Evolutionary conservation across 2,329 filamentous ascomycete species (phyloP), one percentile per base, ranked within the genome.

Genomic region (Neurospora sp.): DNA sequence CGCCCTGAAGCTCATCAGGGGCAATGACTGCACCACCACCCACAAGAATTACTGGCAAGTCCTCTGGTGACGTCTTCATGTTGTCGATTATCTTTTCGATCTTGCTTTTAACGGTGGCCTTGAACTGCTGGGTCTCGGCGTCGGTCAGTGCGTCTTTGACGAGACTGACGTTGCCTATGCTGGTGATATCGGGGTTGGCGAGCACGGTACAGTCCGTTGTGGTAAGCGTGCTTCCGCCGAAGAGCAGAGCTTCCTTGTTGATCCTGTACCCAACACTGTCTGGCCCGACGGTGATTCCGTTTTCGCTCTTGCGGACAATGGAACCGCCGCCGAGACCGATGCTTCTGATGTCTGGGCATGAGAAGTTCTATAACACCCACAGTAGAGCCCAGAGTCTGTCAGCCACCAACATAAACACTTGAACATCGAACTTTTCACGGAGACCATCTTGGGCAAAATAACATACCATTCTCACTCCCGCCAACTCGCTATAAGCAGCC

Each of bases 251-350:
- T 67, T 89, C 84, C 66, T 84, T 79, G 0, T 82, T 80, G 3
- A 90, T 79, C 71, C 84, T 83, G 69, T 88, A 85, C 2, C 86
- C 88, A 4, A 90, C 87, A n/a, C 85, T 88, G 38, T 90, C 87
- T 0, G 88, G 88, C 0, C 88, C 88, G 28, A 89, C 82, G 0
- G 82, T 83, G 5, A 85, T 70, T 2, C 77, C 76, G 28, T 78
- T 71, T 17, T 72, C 74, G 38, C 79, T 72, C 19, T 73, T 76
- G 3, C 84, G 78, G 7, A 89, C 83, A 8, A 88, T 82, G 0
- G 85, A 88, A 0, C 86, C 87, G 36, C 86, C 87, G 1, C 87
- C 87, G 0, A 89, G 81, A 0, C 87, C 87, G 58, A 89, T 87
- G 68, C 83, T 87, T 73, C 85, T 86, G 68, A 89, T 83, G 71